Evolutionary conservation across 2,329 filamentous ascomycete genomes (phyloP).

Genomic region (Neocucurbitaria cava): DNA sequence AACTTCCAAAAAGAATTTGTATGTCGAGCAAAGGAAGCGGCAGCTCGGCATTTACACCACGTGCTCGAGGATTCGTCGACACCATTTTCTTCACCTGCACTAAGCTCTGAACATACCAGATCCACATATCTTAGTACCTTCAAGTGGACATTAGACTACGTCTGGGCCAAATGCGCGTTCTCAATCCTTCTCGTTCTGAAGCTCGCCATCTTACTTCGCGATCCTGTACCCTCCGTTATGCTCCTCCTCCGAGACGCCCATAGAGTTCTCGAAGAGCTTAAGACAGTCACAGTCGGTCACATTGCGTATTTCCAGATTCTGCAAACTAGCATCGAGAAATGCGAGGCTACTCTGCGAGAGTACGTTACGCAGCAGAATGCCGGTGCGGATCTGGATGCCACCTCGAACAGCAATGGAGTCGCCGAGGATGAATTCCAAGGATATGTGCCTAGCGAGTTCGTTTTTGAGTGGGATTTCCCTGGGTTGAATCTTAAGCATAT

Average conservation of each 20-base stretch:
- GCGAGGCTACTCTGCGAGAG: conserved; percentile 54
- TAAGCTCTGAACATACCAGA: conserved; percentile 6
- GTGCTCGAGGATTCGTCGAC: conserved; percentile 47
- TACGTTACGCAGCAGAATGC: conserved; percentile 30
- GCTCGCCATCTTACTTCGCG: conserved; percentile 58
- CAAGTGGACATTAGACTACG: conserved; percentile 64
- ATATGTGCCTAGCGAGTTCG: conserved; percentile 63
- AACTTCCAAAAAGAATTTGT: conserved; percentile 57
- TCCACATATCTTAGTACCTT: conserved; percentile 58
- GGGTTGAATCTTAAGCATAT: conserved; percentile 61
- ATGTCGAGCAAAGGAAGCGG: conserved; percentile 58
- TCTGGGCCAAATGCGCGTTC: conserved; percentile 66
- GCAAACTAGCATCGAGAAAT: conserved; percentile 59
- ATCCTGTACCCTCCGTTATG: conserved; percentile 49
- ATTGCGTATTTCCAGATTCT: conserved; percentile 59
- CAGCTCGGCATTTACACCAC: conserved; percentile 59
- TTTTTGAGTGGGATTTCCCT: conserved; percentile 66
- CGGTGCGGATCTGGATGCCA: not conserved
- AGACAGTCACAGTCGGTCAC: conserved; percentile 51
- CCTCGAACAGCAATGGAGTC: conserved; percentile 19
- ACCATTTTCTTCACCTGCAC: conserved; percentile 23
- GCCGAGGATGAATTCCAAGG: conserved; percentile 59
- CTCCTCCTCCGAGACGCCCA: conserved; percentile 54
- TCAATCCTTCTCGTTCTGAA: conserved; percentile 64
- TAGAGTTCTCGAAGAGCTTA: conserved; percentile 53